These are phyloP conservation scores for Panaeolus papilionaceus DNA, from an alignment of 768 basidiomycete genomes.

Conservation along the genomic window DNA sequence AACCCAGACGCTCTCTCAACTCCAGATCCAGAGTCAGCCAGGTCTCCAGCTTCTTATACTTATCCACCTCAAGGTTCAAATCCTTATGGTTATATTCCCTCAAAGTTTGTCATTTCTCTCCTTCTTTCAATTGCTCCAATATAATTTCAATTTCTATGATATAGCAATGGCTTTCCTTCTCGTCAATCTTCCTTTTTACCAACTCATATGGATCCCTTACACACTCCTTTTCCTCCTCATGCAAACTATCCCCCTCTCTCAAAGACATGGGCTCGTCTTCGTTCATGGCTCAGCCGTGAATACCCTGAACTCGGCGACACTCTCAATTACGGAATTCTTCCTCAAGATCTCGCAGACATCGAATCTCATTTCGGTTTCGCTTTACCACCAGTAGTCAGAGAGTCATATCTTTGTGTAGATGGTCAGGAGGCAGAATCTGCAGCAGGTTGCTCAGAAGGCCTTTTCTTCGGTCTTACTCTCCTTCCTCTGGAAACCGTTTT, in stretches of 20 bases:
- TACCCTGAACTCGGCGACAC: constrained; percentile 97
- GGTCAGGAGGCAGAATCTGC: constrained; percentile 94
- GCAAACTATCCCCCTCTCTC: constrained; percentile 76
- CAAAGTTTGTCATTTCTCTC: constrained; percentile 49
- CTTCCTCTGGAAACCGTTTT: constrained; percentile 92
- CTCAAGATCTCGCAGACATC: constrained; percentile 78
- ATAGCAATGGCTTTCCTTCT: constrained; percentile 47
- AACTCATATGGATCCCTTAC: constrained; percentile 62
- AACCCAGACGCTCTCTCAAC: constrained; percentile 57
- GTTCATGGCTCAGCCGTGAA: constrained; percentile 80
- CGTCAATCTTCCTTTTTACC: constrained; percentile 67
- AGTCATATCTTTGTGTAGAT: constrained; percentile 87
- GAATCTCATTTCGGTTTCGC: constrained; percentile 86
- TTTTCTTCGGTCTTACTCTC: constrained; percentile 95
- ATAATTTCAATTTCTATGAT: constrained; percentile 18
- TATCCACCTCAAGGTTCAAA: constrained; percentile 75
- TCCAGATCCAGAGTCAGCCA: constrained; percentile 53
- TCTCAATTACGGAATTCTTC: constrained; percentile 89
- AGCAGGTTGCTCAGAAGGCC: constrained; percentile 86
- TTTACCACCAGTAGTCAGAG: constrained; percentile 87
- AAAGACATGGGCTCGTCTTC: constrained; percentile 85
- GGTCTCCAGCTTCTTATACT: constrained; percentile 61
- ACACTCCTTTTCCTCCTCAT: constrained; percentile 49
- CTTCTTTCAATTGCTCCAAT: neutral
- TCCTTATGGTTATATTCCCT: constrained; percentile 65